Conservation (phyloP, 1,139 yeast species). For the Debaryomyces psychrophilus region DNA sequence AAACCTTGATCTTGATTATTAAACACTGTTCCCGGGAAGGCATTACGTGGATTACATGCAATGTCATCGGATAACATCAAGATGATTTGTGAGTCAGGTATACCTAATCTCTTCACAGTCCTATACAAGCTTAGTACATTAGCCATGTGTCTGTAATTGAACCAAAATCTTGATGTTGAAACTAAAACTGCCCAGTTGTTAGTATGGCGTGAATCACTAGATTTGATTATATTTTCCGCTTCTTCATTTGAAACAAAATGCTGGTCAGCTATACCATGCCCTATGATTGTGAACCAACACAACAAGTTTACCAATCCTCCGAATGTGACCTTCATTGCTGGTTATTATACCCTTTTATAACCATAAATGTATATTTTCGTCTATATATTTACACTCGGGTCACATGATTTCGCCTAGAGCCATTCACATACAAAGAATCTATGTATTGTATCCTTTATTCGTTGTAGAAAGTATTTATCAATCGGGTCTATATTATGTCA, state of each 20-base stretch:
- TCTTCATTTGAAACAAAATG: conserved; percentile 20
- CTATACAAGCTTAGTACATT: conserved; percentile 92
- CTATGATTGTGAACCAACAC: conserved; percentile 1
- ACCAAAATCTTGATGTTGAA: conserved; percentile 97
- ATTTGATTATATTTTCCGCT: conserved; percentile 27
- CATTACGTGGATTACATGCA: conserved; percentile 94
- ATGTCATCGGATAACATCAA: conserved; percentile 96
- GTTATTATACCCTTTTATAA: not conserved
- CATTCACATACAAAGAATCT: too few relatives aligned
- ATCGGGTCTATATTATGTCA: not conserved
- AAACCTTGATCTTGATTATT: conserved; percentile 93
- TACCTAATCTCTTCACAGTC: conserved; percentile 92
- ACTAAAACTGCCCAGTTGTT: conserved; percentile 95
- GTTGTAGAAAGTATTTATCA: too few relatives aligned
- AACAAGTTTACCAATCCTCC: conserved; percentile 2
- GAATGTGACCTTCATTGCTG: conserved; percentile 1
- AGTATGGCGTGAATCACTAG: conserved; percentile 56
- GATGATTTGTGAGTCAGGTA: conserved; percentile 96
- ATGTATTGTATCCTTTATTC: too few relatives aligned
- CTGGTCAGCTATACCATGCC: conserved; percentile 13
- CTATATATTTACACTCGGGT: not conserved
- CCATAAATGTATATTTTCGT: not conserved
- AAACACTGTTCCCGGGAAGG: conserved; percentile 95
- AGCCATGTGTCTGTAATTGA: conserved; percentile 97
- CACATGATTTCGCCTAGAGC: not conserved